Percentiles rank a stretch among this genome's conserved stretches.
Conservation (phyloP, 306 rosid species). For the Trifolium fragiferum region DNA sequence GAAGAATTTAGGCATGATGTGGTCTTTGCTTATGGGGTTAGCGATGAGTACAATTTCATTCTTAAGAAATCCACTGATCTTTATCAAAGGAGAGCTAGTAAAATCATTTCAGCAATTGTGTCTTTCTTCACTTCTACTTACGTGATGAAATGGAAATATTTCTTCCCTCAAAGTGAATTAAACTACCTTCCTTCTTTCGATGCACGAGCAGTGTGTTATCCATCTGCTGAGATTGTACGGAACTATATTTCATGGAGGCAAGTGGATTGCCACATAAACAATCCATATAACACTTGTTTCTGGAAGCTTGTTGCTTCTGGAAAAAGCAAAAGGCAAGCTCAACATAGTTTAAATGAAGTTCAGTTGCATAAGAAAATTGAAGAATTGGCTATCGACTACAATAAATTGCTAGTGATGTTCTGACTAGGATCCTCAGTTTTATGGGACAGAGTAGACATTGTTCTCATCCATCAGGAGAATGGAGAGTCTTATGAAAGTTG, state of each 20-base stretch:
- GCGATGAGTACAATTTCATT: constrained; percentile 85
- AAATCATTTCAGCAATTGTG: constrained; percentile 59
- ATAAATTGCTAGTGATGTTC: constrained; percentile 63
- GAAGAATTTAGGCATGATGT: constrained; percentile 68
- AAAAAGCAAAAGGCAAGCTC: constrained; percentile 76
- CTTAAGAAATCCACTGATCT: constrained; percentile 63
- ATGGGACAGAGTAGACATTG: constrained; percentile 54
- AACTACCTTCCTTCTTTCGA: constrained; percentile 75
- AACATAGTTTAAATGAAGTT: constrained; percentile 67
- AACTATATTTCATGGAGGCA: constrained; percentile 93
- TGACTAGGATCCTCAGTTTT: constrained; percentile 75
- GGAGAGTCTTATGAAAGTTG: constrained; percentile 35
- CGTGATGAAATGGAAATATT: constrained; percentile 65
- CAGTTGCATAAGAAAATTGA: constrained; percentile 68
- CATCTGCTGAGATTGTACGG: constrained; percentile 65
- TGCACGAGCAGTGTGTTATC: constrained; percentile 87
- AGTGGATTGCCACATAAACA: constrained; percentile 93
- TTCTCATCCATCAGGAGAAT: constrained; percentile 37
- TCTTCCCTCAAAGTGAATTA: constrained; percentile 59
- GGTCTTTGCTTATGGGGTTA: constrained; percentile 79
- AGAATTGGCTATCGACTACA: constrained; percentile 71
- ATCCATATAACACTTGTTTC: constrained; percentile 88
- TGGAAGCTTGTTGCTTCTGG: constrained; percentile 87
- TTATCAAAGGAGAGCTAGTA: constrained; percentile 63
- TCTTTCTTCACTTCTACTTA: constrained; percentile 77